Percentiles rank a stretch among this genome's conserved stretches.
These are phyloP conservation scores for Xylaria sp. DNA, from an alignment of 2,329 filamentous ascomycete genomes.

Conservation along the genomic window DNA sequence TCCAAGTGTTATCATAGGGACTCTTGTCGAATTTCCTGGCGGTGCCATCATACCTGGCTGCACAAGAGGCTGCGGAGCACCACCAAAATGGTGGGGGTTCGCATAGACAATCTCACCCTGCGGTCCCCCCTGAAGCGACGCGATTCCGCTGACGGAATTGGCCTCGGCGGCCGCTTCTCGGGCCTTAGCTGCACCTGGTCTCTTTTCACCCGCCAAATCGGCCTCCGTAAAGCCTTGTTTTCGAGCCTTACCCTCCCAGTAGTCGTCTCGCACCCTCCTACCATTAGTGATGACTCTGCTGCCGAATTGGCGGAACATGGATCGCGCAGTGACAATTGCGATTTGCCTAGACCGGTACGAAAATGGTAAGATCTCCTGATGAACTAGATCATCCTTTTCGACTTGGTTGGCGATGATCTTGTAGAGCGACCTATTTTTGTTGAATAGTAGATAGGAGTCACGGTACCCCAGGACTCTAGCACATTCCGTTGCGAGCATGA, in stretches of 20 bases:
- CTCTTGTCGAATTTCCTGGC: conserved; percentile 74
- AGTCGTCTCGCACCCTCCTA: conserved; percentile 92
- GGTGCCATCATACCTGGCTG: conserved; percentile 78
- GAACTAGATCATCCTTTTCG: conserved; percentile 96
- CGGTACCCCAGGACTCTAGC: conserved; percentile 92
- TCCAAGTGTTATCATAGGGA: conserved; percentile 86
- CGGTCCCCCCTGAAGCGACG: conserved; percentile 68
- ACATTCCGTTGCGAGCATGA: conserved; percentile 98
- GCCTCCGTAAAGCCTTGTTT: conserved; percentile 99
- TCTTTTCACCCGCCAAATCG: conserved; percentile 93
- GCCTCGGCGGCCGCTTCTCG: conserved; percentile 83
- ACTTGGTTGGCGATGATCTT: conserved; percentile 97
- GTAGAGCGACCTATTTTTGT: conserved; percentile 95
- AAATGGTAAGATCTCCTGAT: conserved; percentile 94
- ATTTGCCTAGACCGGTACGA: conserved; percentile 99
- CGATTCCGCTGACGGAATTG: conserved; percentile 63
- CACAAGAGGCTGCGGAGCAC: conserved; percentile 74
- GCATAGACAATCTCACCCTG: conserved; percentile 92
- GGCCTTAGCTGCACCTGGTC: conserved; percentile 89
- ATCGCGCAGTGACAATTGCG: conserved; percentile 94
- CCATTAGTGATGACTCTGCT: conserved; percentile 92
- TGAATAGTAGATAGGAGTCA: conserved; percentile 98
- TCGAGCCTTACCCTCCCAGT: conserved; percentile 96
- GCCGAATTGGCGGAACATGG: conserved; percentile 99
- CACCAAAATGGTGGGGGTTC: conserved; percentile 75